phyloP scores from a whole-genome alignment of 2,329 filamentous ascomycete species.

The Venturia nashicola region DNA sequence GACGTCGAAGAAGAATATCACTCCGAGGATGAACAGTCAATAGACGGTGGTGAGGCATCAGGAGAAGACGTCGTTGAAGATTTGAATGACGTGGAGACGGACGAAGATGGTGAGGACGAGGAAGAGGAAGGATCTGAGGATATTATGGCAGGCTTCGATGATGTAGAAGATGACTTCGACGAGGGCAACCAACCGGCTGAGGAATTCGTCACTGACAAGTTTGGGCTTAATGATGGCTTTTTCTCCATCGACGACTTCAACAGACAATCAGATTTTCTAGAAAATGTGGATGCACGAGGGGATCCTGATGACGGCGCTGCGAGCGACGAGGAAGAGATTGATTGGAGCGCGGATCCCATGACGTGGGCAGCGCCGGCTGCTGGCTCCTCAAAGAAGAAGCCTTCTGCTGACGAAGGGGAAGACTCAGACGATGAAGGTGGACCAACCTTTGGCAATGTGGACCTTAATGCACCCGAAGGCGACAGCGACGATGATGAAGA shows the following conservation, averaged over 20 bases:
- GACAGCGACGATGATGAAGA: slow-evolving; percentile 50
- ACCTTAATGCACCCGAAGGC: slow-evolving; percentile 61
- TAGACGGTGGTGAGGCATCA: slow-evolving; percentile 21
- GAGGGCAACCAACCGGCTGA: slow-evolving; percentile 36
- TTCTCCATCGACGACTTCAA: slow-evolving; percentile 98
- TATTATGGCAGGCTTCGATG: slow-evolving; percentile 19
- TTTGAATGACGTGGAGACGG: slow-evolving; percentile 21
- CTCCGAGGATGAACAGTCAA: slow-evolving; percentile 20
- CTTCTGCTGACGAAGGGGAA: slow-evolving; percentile 28
- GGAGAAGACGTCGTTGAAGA: slow-evolving; percentile 17
- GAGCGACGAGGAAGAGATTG: slow-evolving; percentile 75
- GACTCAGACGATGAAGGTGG: slow-evolving; percentile 63
- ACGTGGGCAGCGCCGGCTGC: slow-evolving; percentile 15
- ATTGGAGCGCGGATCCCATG: slow-evolving; percentile 75
- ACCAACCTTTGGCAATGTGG: slow-evolving; percentile 71
- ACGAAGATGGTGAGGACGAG: slow-evolving; percentile 27
- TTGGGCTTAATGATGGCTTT: slow-evolving; percentile 92
- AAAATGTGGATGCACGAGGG: slow-evolving; percentile 69
- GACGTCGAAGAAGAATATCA: slow-evolving; percentile 14
- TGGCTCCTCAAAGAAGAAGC: slow-evolving; percentile 16
- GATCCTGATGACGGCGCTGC: slow-evolving; percentile 62
- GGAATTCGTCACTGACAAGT: slow-evolving; percentile 56
- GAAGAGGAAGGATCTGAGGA: slow-evolving; percentile 20
- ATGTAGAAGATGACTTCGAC: slow-evolving; percentile 30
- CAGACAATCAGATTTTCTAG: slow-evolving; percentile 78